Evolutionary conservation across 139 green algal genomes (phyloP).

Genomic region (Chara braunii): DNA sequence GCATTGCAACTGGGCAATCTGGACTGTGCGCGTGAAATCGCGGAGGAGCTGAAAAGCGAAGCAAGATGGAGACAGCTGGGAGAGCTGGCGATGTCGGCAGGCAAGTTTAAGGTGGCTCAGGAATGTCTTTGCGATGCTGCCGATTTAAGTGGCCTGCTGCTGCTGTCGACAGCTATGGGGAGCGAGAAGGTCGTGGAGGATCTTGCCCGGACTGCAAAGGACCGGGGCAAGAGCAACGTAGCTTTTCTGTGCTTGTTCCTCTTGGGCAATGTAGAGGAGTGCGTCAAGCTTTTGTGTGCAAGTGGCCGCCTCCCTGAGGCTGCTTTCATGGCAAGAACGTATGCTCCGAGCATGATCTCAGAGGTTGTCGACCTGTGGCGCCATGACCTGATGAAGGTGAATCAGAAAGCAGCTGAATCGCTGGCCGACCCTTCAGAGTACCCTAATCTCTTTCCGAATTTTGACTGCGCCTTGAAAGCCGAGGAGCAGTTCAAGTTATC

Average conservation of each 20-base stretch:
- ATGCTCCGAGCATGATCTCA: constrained; percentile 65
- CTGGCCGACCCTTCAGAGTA: constrained; percentile 91
- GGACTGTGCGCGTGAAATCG: too few species aligned
- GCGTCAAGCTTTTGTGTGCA: constrained; percentile 74
- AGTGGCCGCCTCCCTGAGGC: constrained; percentile 78
- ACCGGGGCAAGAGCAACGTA: constrained; percentile 71
- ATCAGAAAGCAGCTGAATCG: constrained; percentile 88
- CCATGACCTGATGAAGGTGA: constrained; percentile 80
- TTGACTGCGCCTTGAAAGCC: constrained; percentile 65
- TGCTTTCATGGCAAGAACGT: constrained; percentile 90
- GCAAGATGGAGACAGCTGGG: constrained; percentile 91
- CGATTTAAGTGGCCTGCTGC: constrained; percentile 81
- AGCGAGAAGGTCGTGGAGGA: constrained; percentile 39
- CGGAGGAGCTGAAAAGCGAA: constrained; percentile 58
- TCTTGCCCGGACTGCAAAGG: constrained; percentile 37
- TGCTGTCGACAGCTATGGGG: constrained; percentile 60
- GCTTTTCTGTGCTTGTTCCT: constrained; percentile 81
- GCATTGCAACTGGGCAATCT: constrained; percentile 81
- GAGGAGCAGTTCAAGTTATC: constrained; percentile 47
- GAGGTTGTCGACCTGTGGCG: constrained; percentile 77
- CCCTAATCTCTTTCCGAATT: constrained; percentile 89
- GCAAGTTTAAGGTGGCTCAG: constrained; percentile 60
- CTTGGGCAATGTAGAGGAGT: constrained; percentile 66
- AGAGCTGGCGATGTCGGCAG: constrained; percentile 70
- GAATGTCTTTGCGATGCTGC: constrained; percentile 62